Evolutionary conservation across 139 green algal species (phyloP), one percentile per base, ranked within the genome.

Genomic region (Micromonas pusilla): DNA sequence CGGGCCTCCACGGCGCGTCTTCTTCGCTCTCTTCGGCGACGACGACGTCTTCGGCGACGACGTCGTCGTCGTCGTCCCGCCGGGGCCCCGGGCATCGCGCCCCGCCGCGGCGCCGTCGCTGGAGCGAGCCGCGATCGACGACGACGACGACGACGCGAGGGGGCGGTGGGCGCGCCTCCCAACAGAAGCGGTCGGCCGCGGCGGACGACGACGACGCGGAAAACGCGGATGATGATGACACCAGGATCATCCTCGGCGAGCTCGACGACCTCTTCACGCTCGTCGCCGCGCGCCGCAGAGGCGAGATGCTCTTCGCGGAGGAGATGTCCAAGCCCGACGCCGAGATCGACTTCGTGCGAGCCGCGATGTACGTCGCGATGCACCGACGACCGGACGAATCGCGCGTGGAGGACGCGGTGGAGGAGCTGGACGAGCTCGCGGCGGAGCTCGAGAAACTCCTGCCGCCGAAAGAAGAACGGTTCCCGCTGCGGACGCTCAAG

Each of bases 401-500:
- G 16, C 30, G 37, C 66, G 30, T 52, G 23, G 16, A 2, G 1
- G 31, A 73, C 2, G 30, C n/a, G 9, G 23, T 30, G 26, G 23
- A 52, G n/a, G 30, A 52, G 23, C 20, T 73, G 31, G 33, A 73
- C n/a, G 66, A 5, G 32, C n/a, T 73, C 1, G 66, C 66, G 66
- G 5, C 31, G 31, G 66, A 54, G 66, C 20, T 73, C 30, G 32
- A 73, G 31, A 53, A 52, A n/a, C 9, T 16, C 1, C 33, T 73
- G 66, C 66, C 66, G 66, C 30, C 34, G 33, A 1, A 16, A 31
- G 63, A 70, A 34, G 32, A 73, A 2, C 1, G 66, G 1, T 73
- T 73, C 37, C 5, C 66, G 3, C 37, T 73, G 66, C 30, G 66
- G 3, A 73, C 66, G 31, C 34, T 73, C 5, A 73, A 73, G 66